phyloP scores from a whole-genome alignment of 2,329 filamentous ascomycete species.

The Aspergillus ustus region DNA sequence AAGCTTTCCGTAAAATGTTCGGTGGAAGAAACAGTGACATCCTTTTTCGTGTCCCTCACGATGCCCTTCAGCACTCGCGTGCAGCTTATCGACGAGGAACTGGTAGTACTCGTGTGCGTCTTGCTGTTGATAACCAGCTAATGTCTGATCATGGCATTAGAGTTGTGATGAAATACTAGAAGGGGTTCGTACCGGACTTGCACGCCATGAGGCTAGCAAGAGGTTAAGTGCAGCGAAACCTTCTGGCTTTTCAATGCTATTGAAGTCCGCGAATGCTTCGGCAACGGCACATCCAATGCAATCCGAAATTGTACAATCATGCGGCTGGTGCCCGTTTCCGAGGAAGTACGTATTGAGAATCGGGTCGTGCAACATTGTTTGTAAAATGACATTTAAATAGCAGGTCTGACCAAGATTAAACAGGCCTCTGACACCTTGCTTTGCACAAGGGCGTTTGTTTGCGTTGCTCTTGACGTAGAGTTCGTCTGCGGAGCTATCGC shows the following conservation, averaged over 20 bases:
- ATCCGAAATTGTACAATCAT: slow-evolving; percentile 66
- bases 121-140: slow-evolving; percentile 92
- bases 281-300: slow-evolving; percentile 66
- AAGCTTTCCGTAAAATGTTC: slow-evolving; percentile 91
- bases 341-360: slow-evolving; percentile 91
- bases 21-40: slow-evolving; percentile 91
- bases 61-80: slow-evolving; percentile 75
- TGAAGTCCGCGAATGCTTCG: slow-evolving; percentile 67
- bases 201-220: slow-evolving; percentile 87
- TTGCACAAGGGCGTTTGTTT: slow-evolving; percentile 77
- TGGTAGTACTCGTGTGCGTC: slow-evolving; percentile 98
- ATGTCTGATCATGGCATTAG: slow-evolving; percentile 53
- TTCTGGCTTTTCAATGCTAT: slow-evolving; percentile 70
- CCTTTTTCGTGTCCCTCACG: slow-evolving; percentile 58
- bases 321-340: slow-evolving; percentile 81
- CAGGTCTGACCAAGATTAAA: slow-evolving; percentile 99
- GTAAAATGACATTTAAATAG: slow-evolving; percentile 95
- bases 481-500: slow-evolving; percentile 65
- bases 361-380: slow-evolving; percentile 92
- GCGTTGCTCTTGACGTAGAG: slow-evolving; percentile 79
- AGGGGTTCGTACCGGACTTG: slow-evolving; percentile 64
- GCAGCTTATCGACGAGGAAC: slow-evolving; percentile 89
- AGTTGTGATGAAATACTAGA: neutral
- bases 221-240: slow-evolving; percentile 91
- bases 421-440: slow-evolving; percentile 85